Evolutionary conservation across 1,139 yeast genomes (phyloP).

Genomic region (Saccharomyces hybrid): DNA sequence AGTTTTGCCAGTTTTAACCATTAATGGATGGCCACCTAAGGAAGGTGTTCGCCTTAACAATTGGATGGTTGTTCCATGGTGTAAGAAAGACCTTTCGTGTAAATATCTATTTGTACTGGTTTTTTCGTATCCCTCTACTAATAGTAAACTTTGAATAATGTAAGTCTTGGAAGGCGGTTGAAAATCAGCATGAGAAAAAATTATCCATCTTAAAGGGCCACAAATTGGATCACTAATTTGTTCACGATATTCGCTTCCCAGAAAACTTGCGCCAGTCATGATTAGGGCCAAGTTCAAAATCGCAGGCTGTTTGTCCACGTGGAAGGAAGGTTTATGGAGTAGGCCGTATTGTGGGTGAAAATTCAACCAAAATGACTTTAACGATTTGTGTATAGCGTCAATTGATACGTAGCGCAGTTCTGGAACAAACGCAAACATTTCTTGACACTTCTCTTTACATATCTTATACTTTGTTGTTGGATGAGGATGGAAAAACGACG

Average conservation of each 20-base stretch:
- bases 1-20: constrained; percentile 27
- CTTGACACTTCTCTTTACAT: constrained; percentile 12
- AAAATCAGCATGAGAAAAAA: constrained; percentile 54
- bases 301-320: constrained; percentile 45
- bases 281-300: constrained; percentile 50
- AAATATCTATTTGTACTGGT: constrained; percentile 47
- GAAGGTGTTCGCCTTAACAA: constrained; percentile 64
- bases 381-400: constrained; percentile 25
- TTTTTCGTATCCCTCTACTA: constrained; percentile 63
- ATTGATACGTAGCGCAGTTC: constrained; percentile 17
- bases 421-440: constrained; percentile 24
- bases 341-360: constrained; percentile 60
- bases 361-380: constrained; percentile 45
- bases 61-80: constrained; percentile 72
- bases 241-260: constrained; percentile 26
- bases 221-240: constrained; percentile 44
- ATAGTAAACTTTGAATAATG: constrained; percentile 56
- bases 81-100: constrained; percentile 71
- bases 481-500: constrained; percentile 19
- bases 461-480: constrained; percentile 11
- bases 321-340: constrained; percentile 57
- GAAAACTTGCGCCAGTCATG: constrained; percentile 45
- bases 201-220: constrained; percentile 53
- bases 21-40: constrained; percentile 58
- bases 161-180: constrained; percentile 52